These are phyloP conservation scores for Bruguiera gymnorhiza DNA, from an alignment of 345 rosid genomes.

Conservation along the genomic window DNA sequence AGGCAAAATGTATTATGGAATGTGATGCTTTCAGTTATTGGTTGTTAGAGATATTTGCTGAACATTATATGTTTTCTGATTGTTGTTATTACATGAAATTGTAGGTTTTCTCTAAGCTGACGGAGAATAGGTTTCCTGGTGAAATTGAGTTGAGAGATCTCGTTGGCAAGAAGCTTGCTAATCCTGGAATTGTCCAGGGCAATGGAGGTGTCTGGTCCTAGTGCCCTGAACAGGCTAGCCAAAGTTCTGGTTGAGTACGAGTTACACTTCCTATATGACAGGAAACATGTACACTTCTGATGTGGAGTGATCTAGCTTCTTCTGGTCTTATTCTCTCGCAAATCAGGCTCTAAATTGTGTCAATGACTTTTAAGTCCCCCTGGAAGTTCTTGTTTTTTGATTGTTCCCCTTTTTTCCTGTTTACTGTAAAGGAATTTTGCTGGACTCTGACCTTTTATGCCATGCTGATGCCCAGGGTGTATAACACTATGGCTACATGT, in stretches of 20 bases:
- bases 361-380: neutral
- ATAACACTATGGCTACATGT: too few species aligned
- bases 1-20: neutral
- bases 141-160: slow-evolving; percentile 33
- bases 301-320: neutral
- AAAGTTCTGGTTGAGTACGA: too few species aligned
- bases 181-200: slow-evolving; percentile 8
- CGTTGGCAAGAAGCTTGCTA: slow-evolving; percentile 20
- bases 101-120: slow-evolving; percentile 34
- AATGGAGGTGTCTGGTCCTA: neutral
- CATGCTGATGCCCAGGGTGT: too few species aligned
- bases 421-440: too few species aligned
- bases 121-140: slow-evolving; percentile 30
- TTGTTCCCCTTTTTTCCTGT: neutral
- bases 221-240: too few species aligned
- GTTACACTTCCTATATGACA: neutral
- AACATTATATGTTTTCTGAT: neutral
- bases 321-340: neutral
- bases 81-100: neutral
- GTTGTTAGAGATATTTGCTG: neutral
- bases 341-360: neutral
- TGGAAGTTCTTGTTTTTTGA: neutral
- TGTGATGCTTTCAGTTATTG: neutral
- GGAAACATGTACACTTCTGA: neutral
- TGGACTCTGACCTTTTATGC: too few species aligned